These are phyloP conservation scores for Colletotrichum sp. DNA, from an alignment of 2,329 filamentous ascomycete species.

Conservation along the genomic window DNA sequence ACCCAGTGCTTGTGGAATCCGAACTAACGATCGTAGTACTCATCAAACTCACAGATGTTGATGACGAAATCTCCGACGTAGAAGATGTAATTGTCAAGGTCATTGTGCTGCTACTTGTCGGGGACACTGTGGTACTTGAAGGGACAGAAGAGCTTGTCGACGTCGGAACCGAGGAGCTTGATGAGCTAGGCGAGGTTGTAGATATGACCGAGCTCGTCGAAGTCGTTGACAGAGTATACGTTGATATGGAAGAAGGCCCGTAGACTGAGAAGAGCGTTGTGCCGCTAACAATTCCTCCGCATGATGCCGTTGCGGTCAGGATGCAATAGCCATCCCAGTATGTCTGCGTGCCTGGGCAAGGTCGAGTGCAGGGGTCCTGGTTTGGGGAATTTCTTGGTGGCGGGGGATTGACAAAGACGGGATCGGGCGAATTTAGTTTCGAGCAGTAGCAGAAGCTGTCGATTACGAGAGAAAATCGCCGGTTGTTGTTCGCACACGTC, in stretches of 20 bases:
- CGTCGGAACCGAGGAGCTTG: not conserved
- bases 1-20: not conserved
- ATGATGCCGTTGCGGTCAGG: accelerated
- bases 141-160: not conserved
- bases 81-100: not conserved
- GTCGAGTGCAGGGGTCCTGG: not conserved
- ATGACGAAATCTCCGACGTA: not conserved
- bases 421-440: not conserved
- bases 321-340: accelerated
- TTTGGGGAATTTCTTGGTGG: not conserved
- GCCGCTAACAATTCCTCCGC: not conserved
- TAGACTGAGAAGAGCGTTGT: not conserved
- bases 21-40: not conserved
- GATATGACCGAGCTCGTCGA: not conserved
- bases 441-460: not conserved
- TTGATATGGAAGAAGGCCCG: not conserved
- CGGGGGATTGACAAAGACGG: not conserved
- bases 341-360: not conserved
- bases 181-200: not conserved
- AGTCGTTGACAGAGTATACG: not conserved
- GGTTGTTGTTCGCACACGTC: not conserved
- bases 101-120: not conserved
- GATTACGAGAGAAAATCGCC: not conserved
- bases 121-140: not conserved
- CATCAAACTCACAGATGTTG: not conserved